Percentiles rank a stretch among this genome's conserved stretches.
These are phyloP conservation scores for Leavenworthia alabamica DNA, from an alignment of 345 rosid species.

Conservation along the genomic window DNA sequence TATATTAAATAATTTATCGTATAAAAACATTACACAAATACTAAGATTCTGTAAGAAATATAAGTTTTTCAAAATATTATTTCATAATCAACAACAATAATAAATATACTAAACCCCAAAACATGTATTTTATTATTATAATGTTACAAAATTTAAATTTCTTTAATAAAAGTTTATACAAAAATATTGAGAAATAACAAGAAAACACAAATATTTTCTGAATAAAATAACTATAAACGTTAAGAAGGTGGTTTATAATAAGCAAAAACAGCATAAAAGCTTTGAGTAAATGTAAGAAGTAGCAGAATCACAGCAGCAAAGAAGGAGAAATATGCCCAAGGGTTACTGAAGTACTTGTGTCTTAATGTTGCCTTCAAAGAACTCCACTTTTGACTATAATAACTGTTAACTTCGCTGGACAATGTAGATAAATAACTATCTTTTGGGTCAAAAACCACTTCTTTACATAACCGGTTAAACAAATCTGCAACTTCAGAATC, in stretches of 20 bases:
- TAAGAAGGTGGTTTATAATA: constrained; percentile 48
- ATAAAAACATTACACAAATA: too few relatives aligned
- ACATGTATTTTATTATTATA: too few relatives aligned
- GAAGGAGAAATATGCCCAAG: constrained; percentile 67
- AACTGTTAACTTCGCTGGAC: constrained; percentile 49
- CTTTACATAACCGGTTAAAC: constrained; percentile 66
- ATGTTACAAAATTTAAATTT: too few relatives aligned
- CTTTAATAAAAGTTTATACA: background rate
- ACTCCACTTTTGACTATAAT: constrained; percentile 64
- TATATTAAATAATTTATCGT: too few relatives aligned
- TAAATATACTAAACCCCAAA: too few relatives aligned
- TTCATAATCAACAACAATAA: too few relatives aligned
- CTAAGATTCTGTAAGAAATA: too few relatives aligned
- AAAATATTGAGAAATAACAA: background rate
- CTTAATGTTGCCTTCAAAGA: constrained; percentile 58
- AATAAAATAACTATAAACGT: background rate
- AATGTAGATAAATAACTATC: constrained; percentile 51
- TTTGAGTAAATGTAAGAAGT: constrained; percentile 58
- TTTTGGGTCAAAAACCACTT: constrained; percentile 58
- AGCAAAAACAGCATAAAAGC: constrained; percentile 53
- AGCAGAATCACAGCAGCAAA: constrained; percentile 51
- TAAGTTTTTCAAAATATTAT: too few relatives aligned
- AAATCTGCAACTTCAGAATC: constrained; percentile 75
- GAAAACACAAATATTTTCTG: background rate
- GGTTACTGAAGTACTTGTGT: constrained; percentile 64